These are phyloP conservation scores for Solanum medicagineum DNA, from an alignment of 257 asterid genomes.

Conservation along the genomic window DNA sequence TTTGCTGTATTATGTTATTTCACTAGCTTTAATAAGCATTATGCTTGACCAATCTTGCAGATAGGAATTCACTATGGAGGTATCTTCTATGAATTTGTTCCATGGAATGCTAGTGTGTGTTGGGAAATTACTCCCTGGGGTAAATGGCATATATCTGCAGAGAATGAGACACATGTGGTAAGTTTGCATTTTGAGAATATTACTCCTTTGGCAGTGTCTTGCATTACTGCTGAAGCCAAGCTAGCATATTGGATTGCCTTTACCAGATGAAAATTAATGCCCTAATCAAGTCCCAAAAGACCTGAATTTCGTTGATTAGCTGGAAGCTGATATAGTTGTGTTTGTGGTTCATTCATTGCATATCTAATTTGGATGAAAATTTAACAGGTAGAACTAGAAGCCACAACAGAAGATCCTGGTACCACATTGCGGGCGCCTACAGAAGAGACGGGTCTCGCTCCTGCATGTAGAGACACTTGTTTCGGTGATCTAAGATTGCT, in stretches of 20 bases:
- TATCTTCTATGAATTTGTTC: constrained; percentile 73
- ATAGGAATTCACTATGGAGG: constrained; percentile 76
- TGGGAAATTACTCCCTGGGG: constrained; percentile 96
- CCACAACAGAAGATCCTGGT: constrained; percentile 62
- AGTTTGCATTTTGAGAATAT: not conserved
- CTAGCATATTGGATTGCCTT: not conserved
- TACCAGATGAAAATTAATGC: not conserved
- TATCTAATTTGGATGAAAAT: not conserved
- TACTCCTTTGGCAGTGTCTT: not conserved
- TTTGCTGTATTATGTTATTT: not conserved
- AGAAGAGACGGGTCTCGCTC: constrained; percentile 69
- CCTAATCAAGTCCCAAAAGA: not conserved
- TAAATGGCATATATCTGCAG: constrained; percentile 70
- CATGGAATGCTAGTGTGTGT: constrained; percentile 78
- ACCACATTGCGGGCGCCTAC: constrained; percentile 96
- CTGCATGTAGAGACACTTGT: constrained; percentile 89
- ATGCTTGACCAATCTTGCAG: constrained; percentile 32
- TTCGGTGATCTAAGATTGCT: constrained; percentile 51
- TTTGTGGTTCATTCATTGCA: not conserved
- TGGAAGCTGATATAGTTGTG: not conserved
- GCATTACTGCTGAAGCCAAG: not conserved
- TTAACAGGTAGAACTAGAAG: constrained; percentile 72
- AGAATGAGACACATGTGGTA: constrained; percentile 62
- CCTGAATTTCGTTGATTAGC: not conserved
- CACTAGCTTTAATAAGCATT: not conserved